phyloP scores from a whole-genome alignment of 768 basidiomycete species.

The Lactifluus hygrophoroides region DNA sequence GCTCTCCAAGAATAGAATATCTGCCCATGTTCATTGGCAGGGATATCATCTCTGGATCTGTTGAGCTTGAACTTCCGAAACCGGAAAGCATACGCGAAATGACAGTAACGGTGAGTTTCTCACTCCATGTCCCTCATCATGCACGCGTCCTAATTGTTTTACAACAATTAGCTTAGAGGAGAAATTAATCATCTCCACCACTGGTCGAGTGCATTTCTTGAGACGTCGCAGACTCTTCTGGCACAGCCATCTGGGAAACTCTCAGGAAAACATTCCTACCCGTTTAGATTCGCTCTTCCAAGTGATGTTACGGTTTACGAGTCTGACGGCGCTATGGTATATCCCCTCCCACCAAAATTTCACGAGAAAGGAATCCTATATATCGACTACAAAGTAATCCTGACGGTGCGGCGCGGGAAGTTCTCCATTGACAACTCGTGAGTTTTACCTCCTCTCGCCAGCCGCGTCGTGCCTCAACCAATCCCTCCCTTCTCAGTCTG shows the following conservation, averaged over 20 bases:
- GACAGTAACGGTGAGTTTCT: slow-evolving; percentile 32
- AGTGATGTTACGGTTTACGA: slow-evolving; percentile 32
- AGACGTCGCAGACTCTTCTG: slow-evolving; percentile 38
- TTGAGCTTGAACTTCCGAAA: slow-evolving; percentile 43
- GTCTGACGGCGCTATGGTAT: slow-evolving; percentile 29
- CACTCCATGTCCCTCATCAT: no score
- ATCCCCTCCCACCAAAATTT: slow-evolving; percentile 44
- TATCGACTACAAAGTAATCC: slow-evolving; percentile 19
- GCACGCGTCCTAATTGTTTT: no score
- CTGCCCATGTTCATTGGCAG: slow-evolving; percentile 41
- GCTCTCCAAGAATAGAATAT: slow-evolving; percentile 30
- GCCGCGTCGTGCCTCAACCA: neutral
- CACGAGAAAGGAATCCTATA: slow-evolving; percentile 28
- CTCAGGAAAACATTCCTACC: slow-evolving; percentile 39
- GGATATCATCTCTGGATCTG: slow-evolving; percentile 41
- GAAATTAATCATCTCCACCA: slow-evolving; percentile 28
- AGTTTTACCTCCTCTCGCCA: neutral
- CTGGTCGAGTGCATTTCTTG: slow-evolving; percentile 41
- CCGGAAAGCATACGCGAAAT: slow-evolving; percentile 42
- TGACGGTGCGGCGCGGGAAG: slow-evolving; percentile 9
- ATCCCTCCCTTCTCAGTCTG: slow-evolving; percentile 13
- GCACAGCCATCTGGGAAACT: slow-evolving; percentile 31
- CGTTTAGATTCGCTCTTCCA: slow-evolving; percentile 42
- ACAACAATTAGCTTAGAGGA: slow-evolving; percentile 7
- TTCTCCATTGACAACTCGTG: slow-evolving; percentile 16